Evolutionary conservation across 805 yeast genomes (phyloP), one percentile per base, ranked within the genome.

Genomic region (Saccharomycopsis fodiens): DNA sequence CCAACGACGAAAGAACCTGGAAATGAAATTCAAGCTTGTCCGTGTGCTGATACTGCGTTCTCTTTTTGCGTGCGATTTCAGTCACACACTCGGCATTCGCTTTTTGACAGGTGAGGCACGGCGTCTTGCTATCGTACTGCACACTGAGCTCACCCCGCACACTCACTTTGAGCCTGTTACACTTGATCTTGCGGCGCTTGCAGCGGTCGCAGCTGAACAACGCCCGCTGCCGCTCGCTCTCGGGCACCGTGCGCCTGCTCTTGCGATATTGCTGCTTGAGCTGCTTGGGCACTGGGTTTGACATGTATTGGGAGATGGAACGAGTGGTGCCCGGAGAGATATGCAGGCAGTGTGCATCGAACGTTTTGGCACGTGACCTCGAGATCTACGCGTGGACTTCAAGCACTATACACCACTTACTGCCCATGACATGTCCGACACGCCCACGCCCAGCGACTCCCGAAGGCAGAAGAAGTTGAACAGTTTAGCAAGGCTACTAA

Each of bases 401-500:
- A n/a, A n/a, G n/a, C n/a, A n/a, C n/a, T n/a, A n/a, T n/a, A n/a
- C n/a, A n/a, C n/a, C n/a, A n/a, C n/a, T n/a, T n/a, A n/a, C n/a
- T n/a, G n/a, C n/a, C n/a, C n/a, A n/a, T n/a, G n/a, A n/a, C n/a
- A n/a, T n/a, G n/a, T n/a, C n/a, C n/a, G n/a, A n/a, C n/a, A n/a
- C n/a, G n/a, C n/a, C n/a, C n/a, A n/a, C n/a, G n/a, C n/a, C n/a
- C n/a, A n/a, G n/a, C n/a, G n/a, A n/a, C n/a, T n/a, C n/a, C n/a
- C n/a, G 34, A 29, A 42, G 32, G 30, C 41, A 46, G 20, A 49
- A 46, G 43, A 49, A 46, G 30, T 39, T 46, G 3, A 30, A 44
- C 23, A 46, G 39, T 23, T 46, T 67, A 15, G 55, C 65, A 38
- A 59, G 57, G 41, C 60, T 54, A 1, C 56, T 68, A 30, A 56